A percentile compares a stretch with the other conserved stretches of the same genome.
These are phyloP conservation scores for Globisporangium rhizosaccharum DNA, from an alignment of 352 stramenopile genomes.

Conservation along the genomic window DNA sequence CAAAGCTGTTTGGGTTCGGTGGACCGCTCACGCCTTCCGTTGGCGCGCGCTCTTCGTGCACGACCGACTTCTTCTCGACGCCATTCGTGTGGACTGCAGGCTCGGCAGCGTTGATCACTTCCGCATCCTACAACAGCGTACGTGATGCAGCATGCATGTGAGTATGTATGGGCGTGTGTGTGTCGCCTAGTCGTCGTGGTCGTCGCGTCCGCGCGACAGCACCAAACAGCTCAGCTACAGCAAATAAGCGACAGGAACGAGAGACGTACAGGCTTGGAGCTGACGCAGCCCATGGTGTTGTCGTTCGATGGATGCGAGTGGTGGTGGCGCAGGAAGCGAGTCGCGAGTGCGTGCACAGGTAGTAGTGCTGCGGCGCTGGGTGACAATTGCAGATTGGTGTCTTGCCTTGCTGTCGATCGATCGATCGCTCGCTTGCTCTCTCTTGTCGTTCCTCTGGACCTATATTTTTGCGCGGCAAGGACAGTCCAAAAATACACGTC, in stretches of 20 bases:
- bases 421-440: not conserved
- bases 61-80: conserved; percentile 23
- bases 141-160: conserved; percentile 3
- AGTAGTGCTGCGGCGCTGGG: conserved; percentile 12
- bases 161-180: not conserved
- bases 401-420: not conserved
- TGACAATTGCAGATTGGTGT: conserved; percentile 10
- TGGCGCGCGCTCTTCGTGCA: conserved; percentile 17
- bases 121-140: conserved; percentile 22
- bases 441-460: not conserved
- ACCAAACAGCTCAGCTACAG: not conserved
- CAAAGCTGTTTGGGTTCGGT: conserved; percentile 66
- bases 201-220: not conserved
- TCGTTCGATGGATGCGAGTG: not conserved
- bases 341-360: not conserved
- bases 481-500: conserved; percentile 4
- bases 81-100: conserved; percentile 26
- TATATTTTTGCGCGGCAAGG: not conserved
- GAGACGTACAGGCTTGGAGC: conserved; percentile 54
- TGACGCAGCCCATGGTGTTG: conserved; percentile 62
- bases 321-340: not conserved
- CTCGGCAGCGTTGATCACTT: conserved; percentile 28
- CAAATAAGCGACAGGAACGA: no score
- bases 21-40: conserved; percentile 12
- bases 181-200: no score